A percentile compares a stretch with the other conserved stretches of the same genome.
Evolutionary conservation across 441 rosid genomes (phyloP).

Genomic region (Adansonia gregorii): DNA sequence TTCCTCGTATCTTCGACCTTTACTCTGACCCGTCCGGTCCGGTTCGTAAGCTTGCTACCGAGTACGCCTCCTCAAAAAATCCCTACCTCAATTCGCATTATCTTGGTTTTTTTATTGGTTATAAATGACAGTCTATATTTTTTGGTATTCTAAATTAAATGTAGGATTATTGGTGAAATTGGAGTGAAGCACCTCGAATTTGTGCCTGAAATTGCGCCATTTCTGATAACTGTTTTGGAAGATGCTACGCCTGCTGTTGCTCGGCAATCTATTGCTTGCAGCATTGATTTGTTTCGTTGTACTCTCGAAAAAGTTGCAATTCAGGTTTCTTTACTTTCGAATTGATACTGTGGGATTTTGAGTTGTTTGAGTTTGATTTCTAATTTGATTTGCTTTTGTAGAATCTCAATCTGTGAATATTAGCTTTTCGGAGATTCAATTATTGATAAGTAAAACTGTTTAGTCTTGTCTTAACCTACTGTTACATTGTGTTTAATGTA

Average conservation of each 20-base stretch:
- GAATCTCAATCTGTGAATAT: background rate
- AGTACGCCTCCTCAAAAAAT: slow-evolving; percentile 49
- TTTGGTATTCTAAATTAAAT: slow-evolving; percentile 27
- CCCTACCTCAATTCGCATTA: slow-evolving; percentile 21
- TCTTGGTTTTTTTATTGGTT: background rate
- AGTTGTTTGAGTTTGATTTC: background rate
- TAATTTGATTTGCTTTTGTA: background rate
- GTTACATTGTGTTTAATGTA: background rate
- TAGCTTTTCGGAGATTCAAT: background rate
- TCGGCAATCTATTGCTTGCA: slow-evolving; percentile 81
- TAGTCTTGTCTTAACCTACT: background rate
- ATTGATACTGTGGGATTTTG: background rate
- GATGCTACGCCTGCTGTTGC: slow-evolving; percentile 91
- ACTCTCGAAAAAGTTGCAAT: slow-evolving; percentile 66
- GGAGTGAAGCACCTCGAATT: slow-evolving; percentile 76
- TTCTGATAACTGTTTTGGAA: slow-evolving; percentile 63
- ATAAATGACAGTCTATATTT: background rate
- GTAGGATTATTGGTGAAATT: slow-evolving; percentile 84
- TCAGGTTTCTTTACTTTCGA: slow-evolving; percentile 50
- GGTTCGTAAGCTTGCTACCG: slow-evolving; percentile 79
- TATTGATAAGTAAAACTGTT: background rate
- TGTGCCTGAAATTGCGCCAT: slow-evolving; percentile 77
- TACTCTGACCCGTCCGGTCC: slow-evolving; percentile 70
- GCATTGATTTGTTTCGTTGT: slow-evolving; percentile 63
- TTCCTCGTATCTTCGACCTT: slow-evolving; percentile 78